Percentiles rank a stretch among this genome's conserved stretches.
Evolutionary conservation across 2,329 filamentous ascomycete species (phyloP).

Genomic region (Penicillium palitans): DNA sequence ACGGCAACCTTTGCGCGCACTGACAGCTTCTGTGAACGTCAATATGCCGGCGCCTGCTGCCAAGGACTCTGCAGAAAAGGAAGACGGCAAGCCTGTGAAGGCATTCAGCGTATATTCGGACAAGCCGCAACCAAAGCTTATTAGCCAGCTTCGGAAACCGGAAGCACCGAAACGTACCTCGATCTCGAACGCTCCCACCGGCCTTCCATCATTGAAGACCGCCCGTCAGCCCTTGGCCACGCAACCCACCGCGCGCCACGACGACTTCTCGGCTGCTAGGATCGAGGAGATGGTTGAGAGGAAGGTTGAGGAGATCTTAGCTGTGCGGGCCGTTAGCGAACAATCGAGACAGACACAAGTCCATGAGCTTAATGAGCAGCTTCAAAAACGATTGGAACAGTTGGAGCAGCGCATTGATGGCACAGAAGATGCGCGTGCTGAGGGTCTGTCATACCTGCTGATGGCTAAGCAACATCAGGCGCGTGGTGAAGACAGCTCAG

Average conservation of each 20-base stretch:
- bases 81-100: slow-evolving; percentile 72
- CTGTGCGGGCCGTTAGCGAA: slow-evolving; percentile 67
- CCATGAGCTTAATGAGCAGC: slow-evolving; percentile 68
- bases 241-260: slow-evolving; percentile 41
- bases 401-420: slow-evolving; percentile 83
- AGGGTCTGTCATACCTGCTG: slow-evolving; percentile 82
- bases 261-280: slow-evolving; percentile 65
- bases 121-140: slow-evolving; percentile 51
- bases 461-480: slow-evolving; percentile 91
- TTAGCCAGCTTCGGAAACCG: slow-evolving; percentile 39
- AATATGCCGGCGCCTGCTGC: slow-evolving; percentile 59
- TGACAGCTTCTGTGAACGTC: slow-evolving; percentile 74
- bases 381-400: slow-evolving; percentile 77
- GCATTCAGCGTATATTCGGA: slow-evolving; percentile 87
- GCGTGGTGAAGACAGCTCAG: slow-evolving; percentile 72
- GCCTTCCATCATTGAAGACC: slow-evolving; percentile 54
- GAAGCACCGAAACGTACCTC: slow-evolving; percentile 50
- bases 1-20: slow-evolving; percentile 76
- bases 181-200: slow-evolving; percentile 35
- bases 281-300: slow-evolving; percentile 92
- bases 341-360: slow-evolving; percentile 45
- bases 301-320: slow-evolving; percentile 85
- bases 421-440: slow-evolving; percentile 71
- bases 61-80: slow-evolving; percentile 53
- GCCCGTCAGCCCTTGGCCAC: slow-evolving; percentile 34